Percentiles rank a stretch among this genome's conserved stretches.
Evolutionary conservation across 176 grass and related monocot species (phyloP).

Genomic region (Aegilops tauschii): DNA sequence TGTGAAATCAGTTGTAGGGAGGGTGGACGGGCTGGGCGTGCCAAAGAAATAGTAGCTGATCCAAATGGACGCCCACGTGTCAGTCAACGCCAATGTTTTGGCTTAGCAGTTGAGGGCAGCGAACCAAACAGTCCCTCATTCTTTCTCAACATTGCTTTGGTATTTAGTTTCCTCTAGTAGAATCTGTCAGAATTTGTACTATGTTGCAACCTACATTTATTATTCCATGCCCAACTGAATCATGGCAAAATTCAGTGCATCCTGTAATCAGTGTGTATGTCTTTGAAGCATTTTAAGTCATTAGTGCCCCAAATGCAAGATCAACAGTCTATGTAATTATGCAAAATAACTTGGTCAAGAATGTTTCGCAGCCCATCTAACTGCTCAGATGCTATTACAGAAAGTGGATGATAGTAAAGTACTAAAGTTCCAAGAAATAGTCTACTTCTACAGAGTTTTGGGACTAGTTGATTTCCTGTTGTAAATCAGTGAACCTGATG

Average conservation of each 20-base stretch:
- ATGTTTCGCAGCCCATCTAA: background rate
- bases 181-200: background rate
- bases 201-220: background rate
- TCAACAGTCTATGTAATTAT: background rate
- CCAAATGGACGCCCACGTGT: no score
- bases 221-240: background rate
- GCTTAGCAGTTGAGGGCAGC: no score
- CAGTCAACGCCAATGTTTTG: no score
- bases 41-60: no score
- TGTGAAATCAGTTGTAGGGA: no score
- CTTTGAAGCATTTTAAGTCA: background rate
- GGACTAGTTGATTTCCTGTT: background rate
- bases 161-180: no score
- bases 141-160: no score
- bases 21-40: no score
- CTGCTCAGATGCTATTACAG: background rate
- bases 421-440: background rate
- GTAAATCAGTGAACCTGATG: background rate
- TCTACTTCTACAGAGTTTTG: background rate
- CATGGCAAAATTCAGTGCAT: background rate
- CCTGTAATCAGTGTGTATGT: background rate
- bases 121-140: no score
- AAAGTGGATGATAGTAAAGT: background rate
- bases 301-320: background rate
- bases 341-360: background rate